Percentiles rank a stretch among this genome's conserved stretches.
Conservation (phyloP, 306 rosid species). For the Cicer arietinum region DNA sequence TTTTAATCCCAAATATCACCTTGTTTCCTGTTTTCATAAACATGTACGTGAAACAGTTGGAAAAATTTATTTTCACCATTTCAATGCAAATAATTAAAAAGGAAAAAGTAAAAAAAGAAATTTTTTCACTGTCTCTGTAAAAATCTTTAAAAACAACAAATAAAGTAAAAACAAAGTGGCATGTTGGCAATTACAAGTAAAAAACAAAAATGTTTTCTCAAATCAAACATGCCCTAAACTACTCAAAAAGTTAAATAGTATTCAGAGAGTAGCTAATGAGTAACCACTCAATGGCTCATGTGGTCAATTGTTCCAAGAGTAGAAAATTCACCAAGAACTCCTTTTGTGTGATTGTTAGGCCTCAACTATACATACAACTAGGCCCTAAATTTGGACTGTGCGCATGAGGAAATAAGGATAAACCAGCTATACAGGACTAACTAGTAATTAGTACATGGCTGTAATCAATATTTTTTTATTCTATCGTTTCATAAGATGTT, state of each 20-base stretch:
- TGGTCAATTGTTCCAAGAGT: constrained; percentile 10
- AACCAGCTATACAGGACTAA: not conserved
- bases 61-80: not conserved
- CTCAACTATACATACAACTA: not conserved
- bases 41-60: not conserved
- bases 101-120: not conserved
- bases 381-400: not conserved
- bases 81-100: not conserved
- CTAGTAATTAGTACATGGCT: not conserved
- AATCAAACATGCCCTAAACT: not conserved
- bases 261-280: constrained; percentile 28
- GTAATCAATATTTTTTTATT: not conserved
- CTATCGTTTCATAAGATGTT: not conserved
- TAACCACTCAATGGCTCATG: constrained; percentile 6
- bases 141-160: not conserved
- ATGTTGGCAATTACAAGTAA: not conserved
- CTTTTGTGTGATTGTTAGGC: not conserved
- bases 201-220: not conserved
- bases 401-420: not conserved
- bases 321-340: constrained; percentile 2
- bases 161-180: not conserved
- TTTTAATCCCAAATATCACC: not conserved
- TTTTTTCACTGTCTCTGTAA: not conserved
- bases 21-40: not conserved
- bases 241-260: constrained; percentile 1